These are phyloP conservation scores for Leptographium lundbergii DNA, from an alignment of 2,329 filamentous ascomycete species.

Conservation along the genomic window DNA sequence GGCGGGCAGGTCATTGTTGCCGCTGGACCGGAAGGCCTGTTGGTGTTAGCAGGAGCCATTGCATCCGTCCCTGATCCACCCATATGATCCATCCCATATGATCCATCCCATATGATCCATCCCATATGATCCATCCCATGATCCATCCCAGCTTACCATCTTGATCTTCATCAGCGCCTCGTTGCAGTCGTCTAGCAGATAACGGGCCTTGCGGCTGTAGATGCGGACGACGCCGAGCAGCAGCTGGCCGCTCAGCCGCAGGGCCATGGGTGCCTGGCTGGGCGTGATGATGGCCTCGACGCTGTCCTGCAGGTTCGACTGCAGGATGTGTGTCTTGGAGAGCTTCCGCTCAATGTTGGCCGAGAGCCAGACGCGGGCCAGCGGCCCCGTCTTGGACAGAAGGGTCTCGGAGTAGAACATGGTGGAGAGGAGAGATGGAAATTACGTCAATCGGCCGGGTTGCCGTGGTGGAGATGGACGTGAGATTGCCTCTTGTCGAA, in stretches of 20 bases:
- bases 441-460: too few relatives aligned
- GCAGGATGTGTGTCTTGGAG: constrained; percentile 88
- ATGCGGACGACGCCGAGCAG: constrained; percentile 93
- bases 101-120: too few relatives aligned
- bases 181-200: constrained; percentile 92
- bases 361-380: constrained; percentile 96
- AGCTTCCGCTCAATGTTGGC: constrained; percentile 98
- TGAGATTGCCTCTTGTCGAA: too few relatives aligned
- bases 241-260: constrained; percentile 87
- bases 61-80: too few relatives aligned
- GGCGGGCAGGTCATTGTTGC: constrained; percentile 88
- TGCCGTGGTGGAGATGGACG: too few relatives aligned
- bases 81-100: too few relatives aligned
- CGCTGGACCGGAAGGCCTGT: constrained; percentile 84
- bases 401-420: constrained; percentile 99
- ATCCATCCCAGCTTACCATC: constrained; percentile 49
- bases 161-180: constrained; percentile 97
- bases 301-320: constrained; percentile 88
- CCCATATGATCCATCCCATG: too few relatives aligned
- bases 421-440: constrained; percentile 6
- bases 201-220: constrained; percentile 93
- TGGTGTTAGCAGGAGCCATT: neutral
- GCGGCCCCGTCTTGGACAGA: constrained; percentile 88
- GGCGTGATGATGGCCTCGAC: constrained; percentile 91
- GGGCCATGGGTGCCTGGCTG: constrained; percentile 84